A percentile compares a stretch with the other conserved stretches of the same genome.
Evolutionary conservation across 2,329 filamentous ascomycete genomes (phyloP).

Genomic region (Diplodia sapinea): DNA sequence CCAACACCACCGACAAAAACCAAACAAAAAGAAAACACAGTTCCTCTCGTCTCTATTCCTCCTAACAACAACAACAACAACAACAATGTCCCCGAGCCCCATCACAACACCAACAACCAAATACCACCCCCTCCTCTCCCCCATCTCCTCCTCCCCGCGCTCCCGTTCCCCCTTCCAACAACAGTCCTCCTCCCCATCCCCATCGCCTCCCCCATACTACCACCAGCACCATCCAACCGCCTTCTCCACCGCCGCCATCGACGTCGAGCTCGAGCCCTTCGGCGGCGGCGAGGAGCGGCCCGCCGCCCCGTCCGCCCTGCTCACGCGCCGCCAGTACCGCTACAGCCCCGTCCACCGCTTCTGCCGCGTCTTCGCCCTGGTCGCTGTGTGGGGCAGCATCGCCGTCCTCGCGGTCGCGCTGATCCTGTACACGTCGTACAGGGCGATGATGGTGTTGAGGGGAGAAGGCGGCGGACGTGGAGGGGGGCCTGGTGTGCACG

Average conservation of each 20-base stretch:
- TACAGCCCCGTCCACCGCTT: background rate
- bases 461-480: background rate
- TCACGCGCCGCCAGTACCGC: background rate
- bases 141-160: background rate
- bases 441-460: background rate
- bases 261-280: constrained; percentile 24
- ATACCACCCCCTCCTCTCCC: constrained; percentile 20
- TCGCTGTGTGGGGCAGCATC: constrained; percentile 19
- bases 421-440: constrained; percentile 12
- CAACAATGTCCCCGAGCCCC: background rate
- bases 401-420: constrained; percentile 14
- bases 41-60: background rate
- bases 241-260: background rate
- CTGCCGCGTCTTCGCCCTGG: constrained; percentile 23
- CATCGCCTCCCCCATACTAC: no score
- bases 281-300: constrained; percentile 16
- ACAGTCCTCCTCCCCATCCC: background rate
- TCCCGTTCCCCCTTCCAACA: background rate
- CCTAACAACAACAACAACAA: background rate
- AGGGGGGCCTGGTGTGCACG: background rate
- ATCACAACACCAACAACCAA: background rate
- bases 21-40: no score
- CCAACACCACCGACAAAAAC: no score
- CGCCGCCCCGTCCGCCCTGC: background rate
- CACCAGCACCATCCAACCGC: no score